These are phyloP conservation scores for Ambrosiella xylebori DNA, from an alignment of 2,329 filamentous ascomycete species.

Conservation along the genomic window DNA sequence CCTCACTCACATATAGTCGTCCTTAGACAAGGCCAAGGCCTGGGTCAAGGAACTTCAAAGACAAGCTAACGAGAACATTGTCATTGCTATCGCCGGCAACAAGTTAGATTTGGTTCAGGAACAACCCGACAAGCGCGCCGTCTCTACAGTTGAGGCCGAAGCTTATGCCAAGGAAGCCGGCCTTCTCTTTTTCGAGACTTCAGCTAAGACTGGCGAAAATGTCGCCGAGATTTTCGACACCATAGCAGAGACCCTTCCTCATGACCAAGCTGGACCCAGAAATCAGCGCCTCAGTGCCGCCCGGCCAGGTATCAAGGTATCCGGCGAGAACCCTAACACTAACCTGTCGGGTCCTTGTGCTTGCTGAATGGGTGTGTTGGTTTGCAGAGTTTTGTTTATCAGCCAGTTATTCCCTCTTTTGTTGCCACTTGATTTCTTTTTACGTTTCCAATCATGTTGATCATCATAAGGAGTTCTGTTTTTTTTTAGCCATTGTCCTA, in stretches of 20 bases:
- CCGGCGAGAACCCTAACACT: conserved; percentile 39
- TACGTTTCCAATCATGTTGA: background rate
- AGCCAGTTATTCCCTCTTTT: background rate
- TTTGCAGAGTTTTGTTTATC: background rate
- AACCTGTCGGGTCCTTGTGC: conserved; percentile 38
- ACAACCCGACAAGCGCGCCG: conserved; percentile 88
- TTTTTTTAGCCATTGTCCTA: background rate
- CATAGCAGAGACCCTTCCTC: conserved; percentile 91
- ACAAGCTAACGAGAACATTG: conserved; percentile 98
- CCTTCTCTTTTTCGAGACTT: conserved; percentile 95
- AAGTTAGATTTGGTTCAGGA: conserved; percentile 93
- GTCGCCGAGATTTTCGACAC: conserved; percentile 91
- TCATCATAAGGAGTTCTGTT: background rate
- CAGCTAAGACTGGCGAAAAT: conserved; percentile 92
- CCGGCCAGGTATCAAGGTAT: conserved; percentile 40
- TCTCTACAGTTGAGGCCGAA: conserved; percentile 75
- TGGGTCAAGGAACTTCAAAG: conserved; percentile 99
- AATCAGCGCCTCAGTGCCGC: conserved; percentile 50
- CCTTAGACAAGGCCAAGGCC: conserved; percentile 94
- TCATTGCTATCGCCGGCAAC: conserved; percentile 95
- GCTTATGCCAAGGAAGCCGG: conserved; percentile 88
- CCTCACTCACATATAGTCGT: conserved; percentile 42
- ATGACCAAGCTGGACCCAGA: conserved; percentile 88
- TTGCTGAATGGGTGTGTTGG: conserved; percentile 26
- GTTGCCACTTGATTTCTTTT: background rate